Base-by-base conservation (phyloP, 371 early-diverging fungal species). In the Mucor irregularis region DNA sequence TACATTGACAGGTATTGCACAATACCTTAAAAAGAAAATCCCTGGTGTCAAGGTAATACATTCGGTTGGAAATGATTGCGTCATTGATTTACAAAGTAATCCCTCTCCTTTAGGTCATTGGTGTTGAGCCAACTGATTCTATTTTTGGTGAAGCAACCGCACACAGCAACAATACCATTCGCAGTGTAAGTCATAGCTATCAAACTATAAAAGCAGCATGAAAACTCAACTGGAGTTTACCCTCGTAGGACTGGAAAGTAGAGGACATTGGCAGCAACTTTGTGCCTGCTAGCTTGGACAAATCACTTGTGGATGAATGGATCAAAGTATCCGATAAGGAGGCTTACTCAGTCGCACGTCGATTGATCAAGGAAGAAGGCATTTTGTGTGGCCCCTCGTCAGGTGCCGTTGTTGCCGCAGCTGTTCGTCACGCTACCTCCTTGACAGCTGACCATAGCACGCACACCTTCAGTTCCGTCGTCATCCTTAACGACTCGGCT, bases 261-360 rank as follows among this genome's bases (percentile, higher is more conserved):
- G 92, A 92, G 64, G 92, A 91, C 52, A 69, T 90, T 16, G 92
- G 92, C 4, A 85, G 78, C 45, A 83, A 77, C 44, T 84, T 85
- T 68, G 74, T 85, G 0, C 90, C 92, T 9, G 54, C 69, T 3
- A 73, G 82, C 3, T 56, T 91, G 30, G 82, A 84, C 31, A 66
- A 61, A n/a, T 49, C 58, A 2, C 48, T 80, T 16, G 76, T 91
- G 0, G 92, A 91, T 56, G 70, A 68, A 50, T 92, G 91, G 91
- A 58, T 85, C 39, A 82, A 88, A 54, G 74, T 90, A 17, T 76
- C 79, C 26, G 91, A 92, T 61, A 75, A 76, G 31, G 88, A 86
- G 4, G 87, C 92, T 2, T 92, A 83, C 51, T 86, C 89, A 2
- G 82, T 80, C 44, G 84, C 91, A 8, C 78, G 91, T 44, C 83